Conservation (phyloP, 208 protist genomes). For the Acanthamoeba sp. region DNA sequence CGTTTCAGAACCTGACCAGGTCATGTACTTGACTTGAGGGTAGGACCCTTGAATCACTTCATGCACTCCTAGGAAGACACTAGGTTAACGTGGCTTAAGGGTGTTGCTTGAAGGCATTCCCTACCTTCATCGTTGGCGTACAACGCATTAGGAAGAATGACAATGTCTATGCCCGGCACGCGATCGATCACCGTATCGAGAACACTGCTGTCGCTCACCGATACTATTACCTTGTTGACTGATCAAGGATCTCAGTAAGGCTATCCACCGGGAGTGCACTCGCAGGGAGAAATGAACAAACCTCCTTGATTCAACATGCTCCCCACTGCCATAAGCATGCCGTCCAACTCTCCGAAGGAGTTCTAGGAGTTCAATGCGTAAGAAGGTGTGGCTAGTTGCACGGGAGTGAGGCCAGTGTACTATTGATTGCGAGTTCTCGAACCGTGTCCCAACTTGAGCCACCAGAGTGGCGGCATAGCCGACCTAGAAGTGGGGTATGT, state of each 20-base stretch:
- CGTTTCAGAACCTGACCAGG: background rate
- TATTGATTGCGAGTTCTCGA: background rate
- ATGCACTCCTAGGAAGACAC: background rate
- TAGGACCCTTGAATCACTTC: conserved; percentile 34
- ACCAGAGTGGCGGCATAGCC: conserved; percentile 2
- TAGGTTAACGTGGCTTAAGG: too few relatives aligned
- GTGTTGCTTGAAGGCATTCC: too few relatives aligned
- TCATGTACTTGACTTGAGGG: background rate
- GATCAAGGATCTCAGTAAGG: too few relatives aligned
- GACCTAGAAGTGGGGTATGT: background rate
- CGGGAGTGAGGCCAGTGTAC: background rate
- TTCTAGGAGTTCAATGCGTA: background rate
- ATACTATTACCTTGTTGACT: conserved; percentile 66
- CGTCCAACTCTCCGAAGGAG: background rate
- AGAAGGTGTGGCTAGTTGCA: background rate
- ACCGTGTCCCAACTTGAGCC: background rate
- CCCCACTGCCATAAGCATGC: background rate
- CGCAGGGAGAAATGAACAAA: too few relatives aligned
- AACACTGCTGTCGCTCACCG: background rate
- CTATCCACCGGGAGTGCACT: background rate
- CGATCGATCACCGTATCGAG: background rate
- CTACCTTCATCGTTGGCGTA: conserved; percentile 38
- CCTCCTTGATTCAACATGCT: conserved; percentile 58
- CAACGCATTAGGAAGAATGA: background rate
- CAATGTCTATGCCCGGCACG: conserved; percentile 29